Evolutionary conservation across 192 early-diverging fungal species (phyloP), one percentile per base, ranked within the genome.

Genomic region (Linnemannia exigua): DNA sequence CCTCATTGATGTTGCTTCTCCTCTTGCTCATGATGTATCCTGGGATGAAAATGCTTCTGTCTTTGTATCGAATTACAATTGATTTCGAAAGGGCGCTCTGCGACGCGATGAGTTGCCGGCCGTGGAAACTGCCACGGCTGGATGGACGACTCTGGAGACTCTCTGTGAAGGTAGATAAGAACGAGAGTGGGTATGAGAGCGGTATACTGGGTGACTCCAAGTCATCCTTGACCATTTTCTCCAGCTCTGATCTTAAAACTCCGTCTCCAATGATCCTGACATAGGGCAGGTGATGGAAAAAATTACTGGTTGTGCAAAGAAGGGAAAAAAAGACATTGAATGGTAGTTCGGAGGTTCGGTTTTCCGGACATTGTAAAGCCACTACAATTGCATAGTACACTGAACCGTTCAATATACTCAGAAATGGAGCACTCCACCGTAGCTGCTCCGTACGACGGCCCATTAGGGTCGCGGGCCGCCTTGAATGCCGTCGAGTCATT

Each of bases 371-470:
- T 15, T 50, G 1, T 22, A 28, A 0, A 36, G 20, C 16, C 7
- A 35, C 0, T 25, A 12, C 14, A 19, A 37, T 52, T 52, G 20
- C 48, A 0, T 72, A 1, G 46, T 33, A n/a, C 14, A 37, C 1
- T n/a, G 20, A n/a, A 38, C 2, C 1, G 0, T 16, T 33, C 44
- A 25, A 46, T 63, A 19, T 86, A 86, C 74, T 83, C 88, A 38
- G 88, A 88, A 17, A 88, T 77, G 6, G 88, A 88, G 37, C 88
- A 88, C 31, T 88, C 88, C 20, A 88, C 83, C 4, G 80, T 67
- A 28, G 88, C 83, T 22, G 84, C 82, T 22, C 69, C 80, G 36
- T 77, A 81, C 14, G 80, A 78, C 11, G 75, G 33, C 14, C 88
- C 83, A 5, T 70, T 79, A n/a, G 73, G 79, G 47, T 86, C 83